Evolutionary conservation across 257 asterid genomes (phyloP).

Genomic region (Solanum medicagineum): DNA sequence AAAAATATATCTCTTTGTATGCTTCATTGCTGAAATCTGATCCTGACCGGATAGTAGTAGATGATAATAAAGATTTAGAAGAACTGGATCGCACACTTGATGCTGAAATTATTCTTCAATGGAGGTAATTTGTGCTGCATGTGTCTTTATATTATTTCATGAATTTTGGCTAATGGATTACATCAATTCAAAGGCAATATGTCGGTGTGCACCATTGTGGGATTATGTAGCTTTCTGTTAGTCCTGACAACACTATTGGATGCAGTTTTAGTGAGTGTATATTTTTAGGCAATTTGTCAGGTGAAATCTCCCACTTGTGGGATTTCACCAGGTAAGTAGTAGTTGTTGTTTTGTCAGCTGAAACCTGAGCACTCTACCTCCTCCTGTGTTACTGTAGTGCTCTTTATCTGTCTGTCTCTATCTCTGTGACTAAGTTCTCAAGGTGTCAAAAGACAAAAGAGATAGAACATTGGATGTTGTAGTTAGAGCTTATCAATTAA

Average conservation of each 20-base stretch:
- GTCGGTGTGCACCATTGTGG: neutral
- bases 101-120: conserved; percentile 75
- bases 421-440: neutral
- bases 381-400: neutral
- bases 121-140: conserved; percentile 51
- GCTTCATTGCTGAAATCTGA: conserved; percentile 75
- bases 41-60: conserved; percentile 52
- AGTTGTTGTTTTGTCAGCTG: neutral
- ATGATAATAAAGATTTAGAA: conserved; percentile 70
- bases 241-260: neutral
- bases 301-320: neutral
- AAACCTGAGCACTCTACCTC: neutral
- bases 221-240: neutral
- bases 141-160: neutral
- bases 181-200: neutral
- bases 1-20: conserved; percentile 72
- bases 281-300: neutral
- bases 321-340: too few relatives aligned
- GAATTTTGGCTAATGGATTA: neutral
- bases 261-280: neutral
- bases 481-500: neutral
- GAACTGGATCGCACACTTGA: conserved; percentile 87
- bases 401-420: neutral
- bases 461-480: neutral
- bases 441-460: neutral